Percentiles rank a stretch among this genome's conserved stretches.
Evolutionary conservation across 1,284 basidiomycete genomes (phyloP).

Genomic region (Papiliotrema fonsecae): DNA sequence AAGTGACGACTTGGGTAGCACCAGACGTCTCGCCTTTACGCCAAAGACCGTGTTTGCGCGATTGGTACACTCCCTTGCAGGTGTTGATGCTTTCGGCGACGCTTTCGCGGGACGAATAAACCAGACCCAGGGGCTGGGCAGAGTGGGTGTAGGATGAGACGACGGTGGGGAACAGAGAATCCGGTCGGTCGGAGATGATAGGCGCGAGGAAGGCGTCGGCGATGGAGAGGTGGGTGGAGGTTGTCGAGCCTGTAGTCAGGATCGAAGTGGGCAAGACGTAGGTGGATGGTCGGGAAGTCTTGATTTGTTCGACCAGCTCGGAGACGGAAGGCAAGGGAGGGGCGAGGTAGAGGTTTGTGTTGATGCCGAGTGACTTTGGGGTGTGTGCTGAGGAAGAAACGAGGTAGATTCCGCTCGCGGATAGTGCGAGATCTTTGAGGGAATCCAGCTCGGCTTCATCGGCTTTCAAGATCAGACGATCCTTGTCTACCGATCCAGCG

Average conservation of each 20-base stretch:
- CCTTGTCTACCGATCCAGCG: conserved; percentile 54
- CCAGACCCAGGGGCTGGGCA: conserved; percentile 80
- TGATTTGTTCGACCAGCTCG: conserved; percentile 55
- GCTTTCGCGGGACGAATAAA: conserved; percentile 91
- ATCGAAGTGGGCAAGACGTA: conserved; percentile 70
- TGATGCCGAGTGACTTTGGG: conserved; percentile 65
- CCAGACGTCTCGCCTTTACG: conserved; percentile 95
- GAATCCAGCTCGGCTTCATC: conserved; percentile 67
- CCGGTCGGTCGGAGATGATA: conserved; percentile 78
- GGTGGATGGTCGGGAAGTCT: conserved; percentile 63
- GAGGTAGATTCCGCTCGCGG: conserved; percentile 28
- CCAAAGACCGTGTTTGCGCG: conserved; percentile 94
- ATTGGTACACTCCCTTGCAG: conserved; percentile 93
- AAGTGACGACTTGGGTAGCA: conserved; percentile 80
- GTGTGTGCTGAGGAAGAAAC: conserved; percentile 50
- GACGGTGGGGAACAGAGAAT: conserved; percentile 89
- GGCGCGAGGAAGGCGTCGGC: conserved; percentile 81
- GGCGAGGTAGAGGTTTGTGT: conserved; percentile 61
- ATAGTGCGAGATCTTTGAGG: conserved; percentile 54
- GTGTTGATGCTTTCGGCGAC: conserved; percentile 81
- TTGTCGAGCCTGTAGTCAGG: conserved; percentile 59
- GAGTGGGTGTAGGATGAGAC: conserved; percentile 66
- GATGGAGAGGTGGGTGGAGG: conserved; percentile 62
- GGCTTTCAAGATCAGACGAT: conserved; percentile 68
- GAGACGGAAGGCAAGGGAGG: conserved; percentile 47